These are phyloP conservation scores for Colletotrichum sp. DNA, from an alignment of 2,329 filamentous ascomycete species.

Conservation along the genomic window DNA sequence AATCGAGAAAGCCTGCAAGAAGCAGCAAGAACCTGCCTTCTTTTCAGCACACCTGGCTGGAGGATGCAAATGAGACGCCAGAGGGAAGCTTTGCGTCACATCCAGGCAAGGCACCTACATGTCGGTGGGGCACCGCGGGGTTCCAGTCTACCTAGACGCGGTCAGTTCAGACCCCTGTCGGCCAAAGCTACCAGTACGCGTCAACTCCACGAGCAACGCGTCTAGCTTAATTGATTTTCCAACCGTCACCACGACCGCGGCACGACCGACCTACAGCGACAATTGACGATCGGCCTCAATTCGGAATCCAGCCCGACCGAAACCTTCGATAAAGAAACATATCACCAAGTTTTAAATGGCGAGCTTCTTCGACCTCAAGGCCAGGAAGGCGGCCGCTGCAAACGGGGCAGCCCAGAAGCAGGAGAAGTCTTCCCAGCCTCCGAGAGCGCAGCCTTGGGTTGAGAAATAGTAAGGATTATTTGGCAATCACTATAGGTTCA, in stretches of 20 bases:
- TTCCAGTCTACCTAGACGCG: neutral
- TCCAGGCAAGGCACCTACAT: neutral
- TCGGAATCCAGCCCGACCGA: neutral
- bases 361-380: conserved; percentile 95
- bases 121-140: conserved; percentile 9
- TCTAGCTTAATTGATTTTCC: conserved; percentile 19
- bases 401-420: conserved; percentile 70
- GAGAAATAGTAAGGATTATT: conserved; percentile 85
- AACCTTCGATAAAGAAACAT: neutral
- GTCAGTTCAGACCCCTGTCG: neutral
- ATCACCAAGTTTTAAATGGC: conserved; percentile 61
- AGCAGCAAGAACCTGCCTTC: neutral
- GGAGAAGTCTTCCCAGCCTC: conserved; percentile 63
- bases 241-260: neutral
- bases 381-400: conserved; percentile 77
- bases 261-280: neutral
- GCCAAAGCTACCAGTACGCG: conserved; percentile 11
- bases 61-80: neutral
- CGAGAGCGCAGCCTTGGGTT: conserved; percentile 88
- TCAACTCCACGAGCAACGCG: conserved; percentile 3
- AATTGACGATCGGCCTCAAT: neutral
- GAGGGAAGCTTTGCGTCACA: neutral
- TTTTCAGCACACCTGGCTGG: neutral
- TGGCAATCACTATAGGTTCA: neutral
- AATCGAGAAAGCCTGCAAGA: neutral